Conservation (phyloP, 257 asterid genomes). For the Fraxinus americana region DNA sequence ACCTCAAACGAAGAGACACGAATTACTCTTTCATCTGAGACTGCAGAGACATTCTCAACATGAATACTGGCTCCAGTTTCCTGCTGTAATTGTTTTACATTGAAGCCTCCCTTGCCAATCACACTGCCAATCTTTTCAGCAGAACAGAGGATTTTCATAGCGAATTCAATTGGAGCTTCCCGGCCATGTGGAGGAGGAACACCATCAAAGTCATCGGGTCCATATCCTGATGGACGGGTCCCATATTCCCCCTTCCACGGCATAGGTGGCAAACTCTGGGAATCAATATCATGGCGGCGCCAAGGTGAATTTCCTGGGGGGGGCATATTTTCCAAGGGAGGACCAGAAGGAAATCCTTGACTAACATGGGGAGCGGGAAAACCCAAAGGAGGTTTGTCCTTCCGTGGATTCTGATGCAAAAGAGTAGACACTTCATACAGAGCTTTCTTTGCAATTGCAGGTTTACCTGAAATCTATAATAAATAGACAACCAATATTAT, state of each 20-base stretch:
- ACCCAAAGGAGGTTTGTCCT: constrained; percentile 62
- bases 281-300: constrained; percentile 46
- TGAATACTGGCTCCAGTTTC: constrained; percentile 74
- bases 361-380: constrained; percentile 39
- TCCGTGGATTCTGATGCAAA: constrained; percentile 73
- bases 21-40: constrained; percentile 72
- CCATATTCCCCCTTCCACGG: constrained; percentile 49
- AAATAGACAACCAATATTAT: constrained; percentile 25
- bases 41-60: constrained; percentile 53
- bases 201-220: constrained; percentile 52
- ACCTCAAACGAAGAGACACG: constrained; percentile 73
- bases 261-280: constrained; percentile 42
- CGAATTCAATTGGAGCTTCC: constrained; percentile 61
- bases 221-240: constrained; percentile 46
- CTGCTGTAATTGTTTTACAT: constrained; percentile 65
- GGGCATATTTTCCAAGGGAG: constrained; percentile 44
- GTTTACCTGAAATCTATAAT: constrained; percentile 73
- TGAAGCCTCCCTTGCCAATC: constrained; percentile 81
- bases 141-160: constrained; percentile 69
- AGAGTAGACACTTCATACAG: constrained; percentile 71
- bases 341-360: constrained; percentile 55
- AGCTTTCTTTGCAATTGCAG: constrained; percentile 60
- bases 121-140: constrained; percentile 77
- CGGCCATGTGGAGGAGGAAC: constrained; percentile 45
- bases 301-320: constrained; percentile 51